Base-by-base conservation (phyloP, 2,329 filamentous ascomycete species). In the Xylaria sp. region DNA sequence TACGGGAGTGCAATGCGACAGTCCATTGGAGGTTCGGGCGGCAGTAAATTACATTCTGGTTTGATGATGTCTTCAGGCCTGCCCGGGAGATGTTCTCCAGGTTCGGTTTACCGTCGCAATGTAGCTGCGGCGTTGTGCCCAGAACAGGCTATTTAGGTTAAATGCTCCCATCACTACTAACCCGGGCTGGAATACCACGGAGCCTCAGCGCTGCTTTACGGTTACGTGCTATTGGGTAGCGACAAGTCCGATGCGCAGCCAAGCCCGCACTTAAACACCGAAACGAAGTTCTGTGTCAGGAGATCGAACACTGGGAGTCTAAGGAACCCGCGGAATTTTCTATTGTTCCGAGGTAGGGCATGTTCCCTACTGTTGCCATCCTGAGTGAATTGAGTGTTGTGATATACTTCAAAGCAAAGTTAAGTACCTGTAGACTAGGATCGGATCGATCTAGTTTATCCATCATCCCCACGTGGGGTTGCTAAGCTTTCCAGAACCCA, bases 61-160 rank as follows among this genome's bases (percentile, higher is more conserved):
- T 55, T 61, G 56, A 55, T 61, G 27, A 55, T 58, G 21, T 55
- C 19, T 50, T 48, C 27, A 42, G 53, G 51, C 30, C 54, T 27
- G 9, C 11, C 47, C 59, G 63, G 60, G 55, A 67, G 59, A 63
- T 65, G n/a, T 27, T 32, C 19, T 32, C 59, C 50, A 59, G 55
- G 65, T 63, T 66, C 56, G 64, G 36, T 59, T 59, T 70, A 57
- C 65, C 53, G 57, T 66, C 64, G 60, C 64, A 56, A 34, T 30
- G 64, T 42, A 61, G 59, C 50, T 69, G 57, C 5, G 34, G 42
- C 65, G 56, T 65, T 69, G 55, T 47, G 60, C 51, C 64, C 17
- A 56, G 32, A 73, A 74, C 56, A 76, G 74, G 73, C 74, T 76
- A 73, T 72, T 73, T 69, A 69, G 74, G 69, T 62, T 72, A 72